Evolutionary conservation across 176 grass and related monocot species (phyloP), one percentile per base, ranked within the genome.

Genomic region (Chloris gayana): DNA sequence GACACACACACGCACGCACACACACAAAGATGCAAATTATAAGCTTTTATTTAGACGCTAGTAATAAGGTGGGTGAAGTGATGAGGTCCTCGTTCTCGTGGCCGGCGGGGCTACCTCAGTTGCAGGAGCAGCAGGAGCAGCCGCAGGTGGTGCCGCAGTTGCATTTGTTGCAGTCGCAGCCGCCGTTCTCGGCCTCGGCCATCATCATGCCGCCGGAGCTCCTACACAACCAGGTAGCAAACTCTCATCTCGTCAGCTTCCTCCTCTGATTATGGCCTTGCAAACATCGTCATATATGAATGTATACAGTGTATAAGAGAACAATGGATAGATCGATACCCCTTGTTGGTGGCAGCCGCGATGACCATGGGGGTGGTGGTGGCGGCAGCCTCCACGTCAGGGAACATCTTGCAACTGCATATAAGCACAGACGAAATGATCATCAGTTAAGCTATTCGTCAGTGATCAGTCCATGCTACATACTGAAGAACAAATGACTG

Each of bases 131-230:
- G 88, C 91, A 91, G 84, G 64, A 9, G 66, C 91, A 94, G 84
- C 80, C 57, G 94, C 89, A 91, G 79, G 67, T 87, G 66, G 87
- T 85, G 80, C 89, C 94, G 27, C 94, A 97, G 31, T 86, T 93
- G 94, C 94, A 97, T 29, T 41, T 84, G 84, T 26, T 72, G 80
- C 93, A 95, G 83, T 74, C 83, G 77, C 90, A 89, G 60, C 89
- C 85, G 71, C 89, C 91, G 35, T 25, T 65, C 83, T 88, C 93
- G 13, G 64, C 33, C 33, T 75, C 89, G 79, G 57, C 89, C 84
- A 91, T 89, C 24, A 83, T 73, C 6, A 61, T 12, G 25, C 85
- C 84, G 63, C 71, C 76, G 35, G 86, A 83, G 63, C 26, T 78
- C 65, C 92, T 91, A 80, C 63, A 49, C 18, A 21, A 1, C 5